Evolutionary conservation across 306 rosid genomes (phyloP), one percentile per base, ranked within the genome.

Genomic region (Citrullus mucosospermus): DNA sequence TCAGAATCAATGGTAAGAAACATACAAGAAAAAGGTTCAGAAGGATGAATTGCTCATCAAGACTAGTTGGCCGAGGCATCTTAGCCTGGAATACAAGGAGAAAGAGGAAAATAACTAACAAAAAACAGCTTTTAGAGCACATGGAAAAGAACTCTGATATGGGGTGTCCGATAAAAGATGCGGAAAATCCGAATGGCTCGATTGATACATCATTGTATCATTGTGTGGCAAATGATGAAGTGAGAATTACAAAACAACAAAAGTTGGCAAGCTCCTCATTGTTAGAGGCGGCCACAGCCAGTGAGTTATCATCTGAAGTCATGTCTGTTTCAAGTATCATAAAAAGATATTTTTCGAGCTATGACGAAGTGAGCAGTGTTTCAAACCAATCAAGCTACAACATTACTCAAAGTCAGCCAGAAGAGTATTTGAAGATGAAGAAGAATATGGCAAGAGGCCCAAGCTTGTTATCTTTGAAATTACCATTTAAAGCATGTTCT

Each of bases 291-390:
- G 76, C 61, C 48, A 82, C 84, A 68, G 66, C 55, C 56, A 83
- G 84, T 77, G 86, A 87, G 50, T 79, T 86, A 78, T 89, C 90
- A 36, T 79, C 91, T 79, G 90, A 90, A 83, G 90, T 77, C 65
- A 77, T 87, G 83, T 90, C 95, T 6, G 95, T 90, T 70, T 72
- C 90, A 1, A 87, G 89, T 75, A 85, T 92, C 81, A 90, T 92
- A 61, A 80, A 77, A 41, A 87, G 85, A 80, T 90, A 90, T 75
- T 88, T 92, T 83, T 43, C 85, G 18, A 72, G 77, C 66, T 58
- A 55, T 60, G 79, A 82, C 58, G 89, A 80, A 58, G 80, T 53
- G 50, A 70, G 62, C 62, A 75, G 75, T 60, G 11, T 82, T 48
- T 76, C 72, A 69, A 78, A 84, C 81, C 89, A 89, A 84, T 79